These are phyloP conservation scores for Colletotrichum trifolii DNA, from an alignment of 2,329 filamentous ascomycete genomes.

Conservation along the genomic window DNA sequence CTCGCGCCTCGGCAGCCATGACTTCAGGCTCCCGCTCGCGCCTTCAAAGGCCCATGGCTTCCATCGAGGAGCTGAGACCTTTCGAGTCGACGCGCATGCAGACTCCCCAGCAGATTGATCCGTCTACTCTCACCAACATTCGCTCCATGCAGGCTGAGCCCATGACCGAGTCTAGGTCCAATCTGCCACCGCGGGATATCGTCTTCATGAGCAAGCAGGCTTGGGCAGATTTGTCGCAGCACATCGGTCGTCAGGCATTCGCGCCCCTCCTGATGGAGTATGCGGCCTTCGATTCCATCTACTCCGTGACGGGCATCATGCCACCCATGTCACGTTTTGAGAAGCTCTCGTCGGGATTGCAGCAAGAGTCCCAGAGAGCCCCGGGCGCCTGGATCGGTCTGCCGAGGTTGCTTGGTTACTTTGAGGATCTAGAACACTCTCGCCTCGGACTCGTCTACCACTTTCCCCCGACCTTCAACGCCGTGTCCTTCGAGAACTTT, in stretches of 20 bases:
- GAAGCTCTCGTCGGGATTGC: slow-evolving; percentile 69
- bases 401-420: slow-evolving; percentile 74
- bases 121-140: slow-evolving; percentile 62
- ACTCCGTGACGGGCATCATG: slow-evolving; percentile 70
- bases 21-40: slow-evolving; percentile 47
- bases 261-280: slow-evolving; percentile 77
- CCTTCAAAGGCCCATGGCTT: slow-evolving; percentile 49
- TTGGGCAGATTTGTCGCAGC: slow-evolving; percentile 59
- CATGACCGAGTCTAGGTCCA: slow-evolving; percentile 40
- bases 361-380: slow-evolving; percentile 62
- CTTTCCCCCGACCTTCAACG: slow-evolving; percentile 73
- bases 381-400: slow-evolving; percentile 70
- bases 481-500: slow-evolving; percentile 63
- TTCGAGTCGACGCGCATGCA: slow-evolving; percentile 72
- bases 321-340: slow-evolving; percentile 74
- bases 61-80: slow-evolving; percentile 58
- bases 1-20: slow-evolving; percentile 61
- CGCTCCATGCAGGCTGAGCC: slow-evolving; percentile 52
- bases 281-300: slow-evolving; percentile 71
- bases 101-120: slow-evolving; percentile 70
- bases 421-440: slow-evolving; percentile 77
- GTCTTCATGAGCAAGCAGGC: slow-evolving; percentile 62
- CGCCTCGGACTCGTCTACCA: slow-evolving; percentile 81
- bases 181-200: slow-evolving; percentile 55
- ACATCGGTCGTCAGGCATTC: slow-evolving; percentile 57